Percentiles rank a stretch among this genome's conserved stretches.
Evolutionary conservation across 805 yeast species (phyloP).

Genomic region (Candida xyloterini): DNA sequence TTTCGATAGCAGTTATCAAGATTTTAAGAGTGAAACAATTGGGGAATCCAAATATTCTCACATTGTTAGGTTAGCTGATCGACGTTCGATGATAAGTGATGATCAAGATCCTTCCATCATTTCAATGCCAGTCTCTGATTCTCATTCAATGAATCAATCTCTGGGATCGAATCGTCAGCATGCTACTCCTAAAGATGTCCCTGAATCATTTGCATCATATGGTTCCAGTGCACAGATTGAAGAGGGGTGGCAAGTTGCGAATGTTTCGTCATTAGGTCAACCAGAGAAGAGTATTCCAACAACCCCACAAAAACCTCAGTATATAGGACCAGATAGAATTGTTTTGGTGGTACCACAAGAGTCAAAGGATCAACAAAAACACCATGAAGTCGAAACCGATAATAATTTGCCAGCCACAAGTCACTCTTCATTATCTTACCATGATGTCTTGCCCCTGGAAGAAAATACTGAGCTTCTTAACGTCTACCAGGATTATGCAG

Average conservation of each 20-base stretch:
- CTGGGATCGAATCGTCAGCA: no score
- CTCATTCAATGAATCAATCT: neutral
- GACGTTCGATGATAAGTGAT: neutral
- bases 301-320: neutral
- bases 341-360: no score
- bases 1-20: slow-evolving; percentile 7
- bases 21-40: slow-evolving; percentile 1
- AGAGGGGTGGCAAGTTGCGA: slow-evolving; percentile 1
- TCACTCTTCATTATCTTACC: no score
- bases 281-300: slow-evolving; percentile 1
- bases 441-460: no score
- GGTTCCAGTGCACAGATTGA: slow-evolving; percentile 2
- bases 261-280: neutral
- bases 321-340: neutral
- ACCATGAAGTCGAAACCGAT: no score
- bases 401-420: no score
- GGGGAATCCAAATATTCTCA: slow-evolving; percentile 9
- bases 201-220: neutral
- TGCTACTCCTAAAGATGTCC: neutral
- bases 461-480: neutral
- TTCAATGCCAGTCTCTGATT: neutral
- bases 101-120: neutral
- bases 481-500: neutral
- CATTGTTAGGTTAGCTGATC: slow-evolving; percentile 7
- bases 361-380: no score